Evolutionary conservation across 2,329 filamentous ascomycete species (phyloP).

Genomic region (Bipolaris cookei): DNA sequence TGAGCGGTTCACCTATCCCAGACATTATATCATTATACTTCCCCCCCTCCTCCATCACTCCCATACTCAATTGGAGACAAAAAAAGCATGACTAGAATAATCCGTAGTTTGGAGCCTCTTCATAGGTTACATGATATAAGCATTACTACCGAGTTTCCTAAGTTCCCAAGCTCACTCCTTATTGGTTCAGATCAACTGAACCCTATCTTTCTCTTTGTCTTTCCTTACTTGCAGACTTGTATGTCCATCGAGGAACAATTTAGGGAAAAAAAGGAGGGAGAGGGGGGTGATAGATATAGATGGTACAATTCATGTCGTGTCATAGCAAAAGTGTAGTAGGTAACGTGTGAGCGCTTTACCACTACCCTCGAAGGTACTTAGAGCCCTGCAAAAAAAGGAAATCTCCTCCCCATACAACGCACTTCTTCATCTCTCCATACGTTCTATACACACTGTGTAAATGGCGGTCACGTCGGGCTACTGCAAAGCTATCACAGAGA

Average conservation of each 20-base stretch:
- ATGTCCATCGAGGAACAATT: not conserved
- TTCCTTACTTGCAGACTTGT: not conserved
- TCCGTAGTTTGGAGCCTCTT: not conserved
- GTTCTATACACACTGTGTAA: not conserved
- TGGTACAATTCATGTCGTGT: slow-evolving; percentile 10
- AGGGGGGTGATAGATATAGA: not conserved
- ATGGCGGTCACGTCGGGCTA: not conserved
- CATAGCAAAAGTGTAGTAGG: slow-evolving; percentile 11
- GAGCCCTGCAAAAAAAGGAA: not conserved
- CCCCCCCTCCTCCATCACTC: too few relatives aligned
- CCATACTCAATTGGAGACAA: too few relatives aligned
- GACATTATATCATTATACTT: too few relatives aligned
- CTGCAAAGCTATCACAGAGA: not conserved
- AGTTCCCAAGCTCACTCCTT: not conserved
- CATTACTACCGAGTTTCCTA: not conserved
- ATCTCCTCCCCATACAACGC: not conserved
- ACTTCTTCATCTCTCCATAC: not conserved
- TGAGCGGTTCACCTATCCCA: too few relatives aligned
- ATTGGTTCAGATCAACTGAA: not conserved
- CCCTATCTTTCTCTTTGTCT: not conserved
- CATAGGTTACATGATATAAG: not conserved
- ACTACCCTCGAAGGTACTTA: not conserved
- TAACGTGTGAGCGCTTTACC: not conserved
- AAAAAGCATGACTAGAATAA: not conserved
- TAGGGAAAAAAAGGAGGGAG: not conserved